Evolutionary conservation across 495 filamentous ascomycete species (phyloP), one percentile per base, ranked within the genome.

Genomic region (Penicillium paxilli): DNA sequence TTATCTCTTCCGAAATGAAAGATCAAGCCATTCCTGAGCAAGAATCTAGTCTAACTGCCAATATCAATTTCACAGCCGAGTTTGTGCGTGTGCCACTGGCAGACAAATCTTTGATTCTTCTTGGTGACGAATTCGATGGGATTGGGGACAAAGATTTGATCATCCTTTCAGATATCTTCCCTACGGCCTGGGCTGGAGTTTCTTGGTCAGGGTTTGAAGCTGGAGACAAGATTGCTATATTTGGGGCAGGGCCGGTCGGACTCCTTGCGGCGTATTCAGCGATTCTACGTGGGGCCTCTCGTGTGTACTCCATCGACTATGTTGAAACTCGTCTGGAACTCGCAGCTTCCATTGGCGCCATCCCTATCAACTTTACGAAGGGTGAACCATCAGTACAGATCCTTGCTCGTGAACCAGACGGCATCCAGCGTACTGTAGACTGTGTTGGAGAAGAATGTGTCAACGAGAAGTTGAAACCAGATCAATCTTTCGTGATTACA

Each of bases 271-370:
- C 66, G 5, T 73, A 74, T 51, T 68, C 72, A 0, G 72, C 73
- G 9, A 21, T 72, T 4, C 55, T 78, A 4, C 68, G 73, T 23
- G 73, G 74, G 17, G 72, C 73, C 5, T 57, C 56, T 0, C 65
- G 62, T 8, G 75, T 83, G 4, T 83, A 63, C 59, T 69, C 77
- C 3, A 72, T 85, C 4, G 80, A 84, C 51, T 58, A 20, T 7
- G 78, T 82, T 0, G 67, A 63, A 9, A 73, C 78, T 48, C 65
- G 81, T 1, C 58, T 85, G 22, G 62, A 64, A 5, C 52, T 71
- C 3, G 80, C 78, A 1, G 66, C 76, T 63, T 75, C 71, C 35
- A 83, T 84, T 38, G 78, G 80, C 0, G 69, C 67, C 4, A 66
- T 66, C 20, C 64, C 62, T 4, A 65, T 73, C 16, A 54, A 66